Base-by-base conservation (phyloP, 1,139 yeast species). In the Meyerozyma sp. region DNA sequence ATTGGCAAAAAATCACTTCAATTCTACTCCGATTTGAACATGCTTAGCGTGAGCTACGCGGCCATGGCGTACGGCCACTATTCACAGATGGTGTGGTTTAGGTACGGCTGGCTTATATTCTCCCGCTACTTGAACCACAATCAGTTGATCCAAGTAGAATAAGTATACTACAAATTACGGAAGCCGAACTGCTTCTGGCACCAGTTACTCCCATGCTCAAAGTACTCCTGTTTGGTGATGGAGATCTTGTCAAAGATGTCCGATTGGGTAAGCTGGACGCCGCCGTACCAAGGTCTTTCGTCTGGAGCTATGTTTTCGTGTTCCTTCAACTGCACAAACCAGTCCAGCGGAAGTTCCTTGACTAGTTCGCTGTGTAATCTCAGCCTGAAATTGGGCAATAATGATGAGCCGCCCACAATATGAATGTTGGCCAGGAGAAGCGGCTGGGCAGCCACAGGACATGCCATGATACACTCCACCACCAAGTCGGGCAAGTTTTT, bases 31-130 rank as follows among this genome's bases (percentile, higher is more conserved):
- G 80, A 80, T 52, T 70, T 81, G 51, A 74, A 81, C 46, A 77
- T 80, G 65, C 74, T 83, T 54, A 69, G 84, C 42, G 68, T 78
- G 8, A 73, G 83, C 32, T 70, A 82, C 45, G 77, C 84, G 0
- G 87, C 96, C 5, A 90, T 93, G 97, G 69, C 82, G 4, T 74
- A 75, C 52, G 96, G 88, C 4, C 98, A 93, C 63, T 73, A 72
- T 50, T 82, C 95, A 3, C 99, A 93, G 62, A 86, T 93, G 89
- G 91, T 84, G 11, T 93, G 98, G 98, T 93, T 85, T 63, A 74
- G 99, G 51, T 88, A 86, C 69, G 84, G 90, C 2, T 93, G 98
- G 97, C 71, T 93, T 56, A 49, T 78, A 7, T 65, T 83, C 36
- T 85, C 96, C 49, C 73, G 94, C 49, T 86, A 85, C 64, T 76